Evolutionary conservation across 768 basidiomycete genomes (phyloP), one percentile per base, ranked within the genome.

Genomic region (Myochromella boudieri): DNA sequence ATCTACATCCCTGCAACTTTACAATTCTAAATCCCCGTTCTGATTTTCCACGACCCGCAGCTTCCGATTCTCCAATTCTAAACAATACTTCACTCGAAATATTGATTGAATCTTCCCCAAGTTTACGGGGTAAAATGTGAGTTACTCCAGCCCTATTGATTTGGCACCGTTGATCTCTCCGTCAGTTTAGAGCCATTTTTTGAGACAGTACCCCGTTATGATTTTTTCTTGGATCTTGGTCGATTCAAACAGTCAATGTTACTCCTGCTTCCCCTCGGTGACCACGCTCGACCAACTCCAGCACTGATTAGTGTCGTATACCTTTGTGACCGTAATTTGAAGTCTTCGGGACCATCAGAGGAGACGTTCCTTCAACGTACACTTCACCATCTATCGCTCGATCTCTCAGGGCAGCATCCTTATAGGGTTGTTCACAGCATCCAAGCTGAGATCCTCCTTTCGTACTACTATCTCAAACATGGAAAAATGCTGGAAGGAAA

Each of bases 191-290:
- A 43, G 24, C 3, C n/a, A n/a, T 24, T 1, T 48, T 52, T 32
- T 14, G 17, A 10, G 39, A 28, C 5, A 3, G 10, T 27, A 22
- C 37, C 5, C 4, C 34, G 80, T 49, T 69, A 84, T 46, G 82
- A 82, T 3, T 80, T 87, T 53, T 88, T 87, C 63, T 74, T 89
- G 43, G 63, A 72, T 50, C 51, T 60, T 9, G 45, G 69, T 1
- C 72, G 80, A 15, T 73, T 82, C 50, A 70, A 70, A 38, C 65
- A 66, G 32, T 61, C 69, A 6, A 64, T 67, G 4, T 66, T 84
- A 42, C 68, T 84, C 10, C 59, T 68, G 1, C 68, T 71, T 36
- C 69, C 74, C 1, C 63, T 78, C 31, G 71, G 76, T 0, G 69
- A 75, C 29, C 66, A 68, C 4, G 60, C 70, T 33, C 60, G 75